Conservation (phyloP, 1,284 basidiomycete genomes). For the Cutaneotrichosporon spelunceum region DNA sequence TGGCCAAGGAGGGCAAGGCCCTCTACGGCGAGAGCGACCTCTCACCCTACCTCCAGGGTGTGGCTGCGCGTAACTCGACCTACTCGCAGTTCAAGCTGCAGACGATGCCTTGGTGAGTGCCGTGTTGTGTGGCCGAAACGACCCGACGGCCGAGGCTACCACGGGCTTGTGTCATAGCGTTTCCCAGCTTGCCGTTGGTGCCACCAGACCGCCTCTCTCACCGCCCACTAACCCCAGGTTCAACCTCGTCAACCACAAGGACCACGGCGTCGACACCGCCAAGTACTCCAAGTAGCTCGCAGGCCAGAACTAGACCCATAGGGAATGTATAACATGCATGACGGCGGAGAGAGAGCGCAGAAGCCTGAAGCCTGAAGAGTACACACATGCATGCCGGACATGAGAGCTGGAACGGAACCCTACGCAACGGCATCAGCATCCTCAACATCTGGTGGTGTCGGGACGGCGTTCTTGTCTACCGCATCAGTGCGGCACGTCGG, state of each 20-base stretch:
- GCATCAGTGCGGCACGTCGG: constrained; percentile 64
- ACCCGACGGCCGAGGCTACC: not conserved
- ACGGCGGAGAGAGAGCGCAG: not conserved
- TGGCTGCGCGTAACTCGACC: constrained; percentile 85
- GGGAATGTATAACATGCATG: constrained; percentile 26
- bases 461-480: constrained; percentile 13
- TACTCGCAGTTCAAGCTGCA: constrained; percentile 80
- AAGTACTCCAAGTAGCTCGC: constrained; percentile 59
- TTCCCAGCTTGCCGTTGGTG: too few relatives aligned
- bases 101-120: constrained; percentile 64
- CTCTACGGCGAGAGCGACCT: constrained; percentile 80
- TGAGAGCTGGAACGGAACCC: not conserved
- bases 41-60: constrained; percentile 80
- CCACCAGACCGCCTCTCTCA: too few relatives aligned
- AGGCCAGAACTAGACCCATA: constrained; percentile 1
- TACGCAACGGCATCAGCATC: constrained; percentile 7
- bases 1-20: constrained; percentile 69
- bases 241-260: constrained; percentile 84
- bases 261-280: constrained; percentile 77
- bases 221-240: constrained; percentile 59
- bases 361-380: not conserved
- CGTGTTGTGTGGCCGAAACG: not conserved
- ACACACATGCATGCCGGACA: constrained; percentile 4
- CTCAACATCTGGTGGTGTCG: constrained; percentile 5
- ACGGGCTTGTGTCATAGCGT: too few relatives aligned